Conservation (phyloP, 1,284 basidiomycete genomes). For the Mycosarcoma maydis region DNA sequence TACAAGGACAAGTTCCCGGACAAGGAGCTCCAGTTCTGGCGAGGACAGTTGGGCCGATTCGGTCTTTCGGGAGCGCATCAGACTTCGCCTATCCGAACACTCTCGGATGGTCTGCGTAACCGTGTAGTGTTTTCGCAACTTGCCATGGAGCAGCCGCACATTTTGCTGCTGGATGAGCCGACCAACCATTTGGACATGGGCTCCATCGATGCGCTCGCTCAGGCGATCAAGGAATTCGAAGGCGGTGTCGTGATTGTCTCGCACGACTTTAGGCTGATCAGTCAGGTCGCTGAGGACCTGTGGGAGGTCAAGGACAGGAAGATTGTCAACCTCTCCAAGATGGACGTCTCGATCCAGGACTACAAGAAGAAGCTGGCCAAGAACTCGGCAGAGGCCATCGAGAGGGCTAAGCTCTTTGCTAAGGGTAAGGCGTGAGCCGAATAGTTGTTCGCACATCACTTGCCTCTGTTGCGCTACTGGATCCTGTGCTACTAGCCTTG, state of each 20-base stretch:
- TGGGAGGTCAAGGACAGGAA: constrained; percentile 98
- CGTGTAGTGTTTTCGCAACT: constrained; percentile 91
- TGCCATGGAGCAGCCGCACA: constrained; percentile 69
- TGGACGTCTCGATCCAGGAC: constrained; percentile 71
- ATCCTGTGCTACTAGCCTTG: no score
- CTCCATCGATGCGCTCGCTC: constrained; percentile 93
- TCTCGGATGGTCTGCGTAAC: constrained; percentile 93
- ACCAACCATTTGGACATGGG: constrained; percentile 92
- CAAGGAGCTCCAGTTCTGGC: constrained; percentile 92
- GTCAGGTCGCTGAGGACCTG: constrained; percentile 77
- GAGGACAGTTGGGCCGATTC: constrained; percentile 92
- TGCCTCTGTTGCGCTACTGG: no score
- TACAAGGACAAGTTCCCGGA: constrained; percentile 81
- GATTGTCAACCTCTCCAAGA: constrained; percentile 89
- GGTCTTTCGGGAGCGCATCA: constrained; percentile 94
- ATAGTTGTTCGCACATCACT: not conserved
- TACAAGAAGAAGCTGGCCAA: constrained; percentile 66
- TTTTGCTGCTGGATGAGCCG: constrained; percentile 71
- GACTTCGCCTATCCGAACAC: constrained; percentile 87
- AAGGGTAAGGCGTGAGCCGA: constrained; percentile 48
- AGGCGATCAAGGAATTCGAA: constrained; percentile 94
- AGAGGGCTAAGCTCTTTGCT: constrained; percentile 62
- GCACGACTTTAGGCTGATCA: constrained; percentile 63
- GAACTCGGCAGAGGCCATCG: constrained; percentile 60
- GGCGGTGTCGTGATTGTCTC: constrained; percentile 80